Evolutionary conservation across 2,329 filamentous ascomycete genomes (phyloP), one percentile per base, ranked within the genome.

Genomic region (Chaetomiaceae sp.): DNA sequence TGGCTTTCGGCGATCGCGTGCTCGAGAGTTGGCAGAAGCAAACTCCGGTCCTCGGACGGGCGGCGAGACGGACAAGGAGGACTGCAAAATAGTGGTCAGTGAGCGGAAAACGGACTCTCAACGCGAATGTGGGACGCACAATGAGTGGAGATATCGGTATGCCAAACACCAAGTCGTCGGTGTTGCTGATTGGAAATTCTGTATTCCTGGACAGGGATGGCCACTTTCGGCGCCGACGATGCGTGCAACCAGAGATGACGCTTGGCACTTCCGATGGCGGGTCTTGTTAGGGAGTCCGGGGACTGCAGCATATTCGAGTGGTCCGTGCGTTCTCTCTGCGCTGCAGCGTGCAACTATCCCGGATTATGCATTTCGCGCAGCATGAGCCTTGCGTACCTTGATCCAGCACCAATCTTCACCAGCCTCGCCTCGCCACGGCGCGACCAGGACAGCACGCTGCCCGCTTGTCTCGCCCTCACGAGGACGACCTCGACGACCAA

Each of bases 401-500:
- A 34, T 39, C 30, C 47, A 47, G 47, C 47, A 47, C 47, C 40
- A 42, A 47, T 47, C 47, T 38, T 48, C 39, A 40, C 34, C 48
- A 53, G 41, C 45, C 44, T 40, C 45, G 45, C 11, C 32, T 12
- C 22, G 24, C 29, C 14, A 6, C 7, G 26, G 42, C 38, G 37
- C 30, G 24, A 36, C 24, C 42, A 30, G 20, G 38, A 41, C 43
- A 50, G 42, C 41, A 47, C 45, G 37, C 35, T 38, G 43, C 30
- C 45, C 30, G 12, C 34, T 45, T 33, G 22, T 36, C 41, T 42
- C 39, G 38, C 38, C 26, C 26, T 26, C 48, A 19, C n/a, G n/a
- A n/a, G n/a, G n/a, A 34, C 50, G 32, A 43, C 53, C 38, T 36
- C 47, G 48, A 47, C 52, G 52, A 53, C 56, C 49, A 52, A 58